Base-by-base conservation (phyloP, 108 stramenopile species). In the Mayamaea pseudoterrestris region DNA sequence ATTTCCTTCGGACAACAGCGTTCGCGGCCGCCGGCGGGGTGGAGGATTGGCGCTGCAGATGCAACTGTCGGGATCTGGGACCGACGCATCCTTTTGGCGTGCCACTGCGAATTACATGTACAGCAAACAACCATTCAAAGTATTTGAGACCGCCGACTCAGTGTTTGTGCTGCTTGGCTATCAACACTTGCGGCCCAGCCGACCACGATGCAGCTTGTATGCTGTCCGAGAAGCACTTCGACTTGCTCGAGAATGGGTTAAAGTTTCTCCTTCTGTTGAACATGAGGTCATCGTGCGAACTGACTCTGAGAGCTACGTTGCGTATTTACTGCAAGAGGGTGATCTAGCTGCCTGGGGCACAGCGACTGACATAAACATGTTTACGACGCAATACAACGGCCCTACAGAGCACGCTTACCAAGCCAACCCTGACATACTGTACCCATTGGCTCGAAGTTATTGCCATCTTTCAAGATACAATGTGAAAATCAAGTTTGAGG, bases 141-240 rank as follows among this genome's bases (percentile, higher is more conserved):
- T 45, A 13, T 27, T 45, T n/a, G n/a, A n/a, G n/a, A n/a, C n/a
- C n/a, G 4, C n/a, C n/a, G 21, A 45, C 21, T n/a, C 17, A 6
- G 5, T 14, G 13, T 27, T 27, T 20, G n/a, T 45, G 24, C 13
- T 53, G 8, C 24, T 41, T 11, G 45, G 55, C 3, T 57, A 57
- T 45, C 44, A 16, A 22, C 47, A 47, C 35, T 12, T 35, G 16
- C 45, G 44, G 18, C 55, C 55, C 24, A 41, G 37, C 5, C 44
- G 55, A 23, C 31, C 21, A n/a, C 55, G 55, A 11, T 57, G 55
- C 30, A 47, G 55, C 30, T 35, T 57, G 45, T 57, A 34, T 34
- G 55, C 45, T 8, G 29, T 22, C 47, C 55, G 28, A 3, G 55
- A 47, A 6, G 55, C 45, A 3, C 45, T 57, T 2, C 55, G 55